Base-by-base conservation (phyloP, 2,329 filamentous ascomycete species). In the Neonectria ditissima region DNA sequence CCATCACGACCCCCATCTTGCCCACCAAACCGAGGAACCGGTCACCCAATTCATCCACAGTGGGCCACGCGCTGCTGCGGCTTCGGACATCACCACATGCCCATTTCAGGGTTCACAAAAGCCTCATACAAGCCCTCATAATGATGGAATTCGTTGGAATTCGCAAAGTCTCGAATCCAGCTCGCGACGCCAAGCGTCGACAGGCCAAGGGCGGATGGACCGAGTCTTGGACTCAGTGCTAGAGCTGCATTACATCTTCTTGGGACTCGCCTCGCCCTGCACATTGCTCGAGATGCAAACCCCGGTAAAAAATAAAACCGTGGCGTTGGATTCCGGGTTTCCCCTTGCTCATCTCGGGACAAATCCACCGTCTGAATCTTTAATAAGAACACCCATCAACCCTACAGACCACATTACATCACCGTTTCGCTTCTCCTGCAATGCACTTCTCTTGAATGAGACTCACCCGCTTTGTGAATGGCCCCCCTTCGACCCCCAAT, bases 1-100 rank as follows among this genome's bases (percentile, higher is more conserved):
- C 69, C 65, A 65, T 65, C 53, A 28, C 26, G 39, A 51, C 43
- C 44, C 39, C 43, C 53, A 32, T 37, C 56, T 41, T 51, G 55
- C 48, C 48, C 32, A 32, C 65, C 32, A 62, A 51, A 54, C 59
- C 26, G 28, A 39, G 18, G 39, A 34, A 43, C 39, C 53, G 34
- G 10, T 30, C 39, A 7, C 9, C 34, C 57, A 56, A 56, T 39
- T 30, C 47, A 22, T 53, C 59, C 26, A 61, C 51, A 44, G 58
- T 51, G 58, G 58, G 52, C 51, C 58, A 20, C 37, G 28, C 51
- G 28, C 48, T 51, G 58, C 52, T 61, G 58, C 58, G 44, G 51
- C 37, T 55, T 61, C 52, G 58, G 58, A 34, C 52, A 55, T 51
- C 44, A 48, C 26, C 39, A 20, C 9, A 13, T 34, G n/a, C 51